Evolutionary conservation across 495 filamentous ascomycete species (phyloP).

Genomic region (Penicillium desertorum): DNA sequence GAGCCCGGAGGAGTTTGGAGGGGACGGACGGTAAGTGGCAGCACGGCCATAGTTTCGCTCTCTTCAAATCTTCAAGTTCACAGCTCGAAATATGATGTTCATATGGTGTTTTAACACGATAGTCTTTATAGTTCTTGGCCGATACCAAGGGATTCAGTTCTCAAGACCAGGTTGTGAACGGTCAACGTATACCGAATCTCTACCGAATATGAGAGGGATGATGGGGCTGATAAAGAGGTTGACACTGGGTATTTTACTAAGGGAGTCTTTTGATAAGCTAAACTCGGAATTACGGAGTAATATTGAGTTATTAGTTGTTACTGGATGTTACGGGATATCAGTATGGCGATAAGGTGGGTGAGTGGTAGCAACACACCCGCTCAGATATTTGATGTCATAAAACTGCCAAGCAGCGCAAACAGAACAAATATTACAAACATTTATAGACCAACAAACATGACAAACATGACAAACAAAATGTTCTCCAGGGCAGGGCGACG

Average conservation of each 20-base stretch:
- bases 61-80: not conserved
- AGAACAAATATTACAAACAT: not conserved
- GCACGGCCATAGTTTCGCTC: conserved; percentile 21
- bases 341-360: conserved; percentile 8
- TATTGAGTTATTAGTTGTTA: not conserved
- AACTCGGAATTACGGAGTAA: not conserved
- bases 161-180: conserved; percentile 11
- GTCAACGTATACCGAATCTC: conserved; percentile 16
- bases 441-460: not conserved
- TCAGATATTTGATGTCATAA: not conserved
- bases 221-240: not conserved
- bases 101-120: not conserved
- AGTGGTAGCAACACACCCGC: conserved; percentile 3
- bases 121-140: conserved; percentile 2
- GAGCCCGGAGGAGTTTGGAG: conserved; percentile 47
- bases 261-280: not conserved
- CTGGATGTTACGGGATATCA: conserved; percentile 3
- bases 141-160: not conserved
- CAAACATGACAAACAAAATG: not conserved
- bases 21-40: conserved; percentile 33
- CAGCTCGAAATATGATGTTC: not conserved
- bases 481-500: too few species aligned
- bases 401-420: not conserved
- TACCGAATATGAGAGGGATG: conserved; percentile 10
- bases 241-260: not conserved